Conservation (phyloP, 352 stramenopile species). For the Globisporangium mamillatum region DNA sequence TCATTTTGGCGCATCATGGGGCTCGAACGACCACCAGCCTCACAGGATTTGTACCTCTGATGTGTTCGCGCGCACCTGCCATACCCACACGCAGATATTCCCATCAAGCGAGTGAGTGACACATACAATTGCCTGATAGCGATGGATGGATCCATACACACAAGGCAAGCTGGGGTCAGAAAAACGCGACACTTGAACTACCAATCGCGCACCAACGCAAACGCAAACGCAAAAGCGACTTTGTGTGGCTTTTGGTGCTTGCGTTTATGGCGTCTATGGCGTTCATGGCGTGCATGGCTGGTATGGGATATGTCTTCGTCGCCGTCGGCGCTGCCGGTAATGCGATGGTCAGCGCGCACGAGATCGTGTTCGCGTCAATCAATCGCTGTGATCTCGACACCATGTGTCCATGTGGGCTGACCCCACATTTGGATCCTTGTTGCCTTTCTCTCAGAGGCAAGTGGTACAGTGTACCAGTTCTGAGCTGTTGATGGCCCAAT, state of each 20-base stretch:
- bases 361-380: background rate
- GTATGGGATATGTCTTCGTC: no score
- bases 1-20: no score
- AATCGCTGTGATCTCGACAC: background rate
- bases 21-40: no score
- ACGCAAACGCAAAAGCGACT: background rate
- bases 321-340: no score
- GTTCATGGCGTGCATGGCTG: no score
- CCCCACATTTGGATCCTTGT: background rate
- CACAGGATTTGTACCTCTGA: no score
- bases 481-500: background rate
- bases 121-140: background rate
- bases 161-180: background rate
- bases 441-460: background rate
- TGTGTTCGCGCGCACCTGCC: no score
- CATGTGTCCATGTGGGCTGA: background rate
- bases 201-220: background rate
- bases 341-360: no score
- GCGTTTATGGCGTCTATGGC: no score
- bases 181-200: slow-evolving; percentile 6
- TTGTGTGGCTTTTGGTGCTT: background rate
- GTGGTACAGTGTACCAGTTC: slow-evolving; percentile 3
- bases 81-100: no score
- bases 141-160: background rate
- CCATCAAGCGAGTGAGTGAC: no score